Percentiles rank a stretch among this genome's conserved stretches.
These are phyloP conservation scores for Abelmoschus esculentus DNA, from an alignment of 345 rosid genomes.

Conservation along the genomic window DNA sequence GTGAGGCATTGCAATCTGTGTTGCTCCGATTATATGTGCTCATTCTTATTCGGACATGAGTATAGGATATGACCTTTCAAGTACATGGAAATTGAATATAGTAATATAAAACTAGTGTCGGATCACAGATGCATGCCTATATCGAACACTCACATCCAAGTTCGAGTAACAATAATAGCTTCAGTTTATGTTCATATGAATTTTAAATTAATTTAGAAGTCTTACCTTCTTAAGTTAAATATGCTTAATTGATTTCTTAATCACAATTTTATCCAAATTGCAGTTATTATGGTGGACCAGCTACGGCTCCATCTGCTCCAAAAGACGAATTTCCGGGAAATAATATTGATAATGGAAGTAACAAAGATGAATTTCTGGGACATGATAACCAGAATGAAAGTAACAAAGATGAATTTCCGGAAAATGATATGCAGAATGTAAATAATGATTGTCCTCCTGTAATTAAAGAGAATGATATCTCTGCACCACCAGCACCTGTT, in stretches of 20 bases:
- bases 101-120: too few species aligned
- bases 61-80: background rate
- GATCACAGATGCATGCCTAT: background rate
- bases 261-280: background rate
- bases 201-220: background rate
- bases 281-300: background rate
- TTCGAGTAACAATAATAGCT: background rate
- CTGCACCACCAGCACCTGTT: background rate
- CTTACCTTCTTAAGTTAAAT: background rate
- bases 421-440: too few species aligned
- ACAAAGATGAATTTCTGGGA: background rate
- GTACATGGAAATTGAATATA: too few species aligned
- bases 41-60: background rate
- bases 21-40: background rate
- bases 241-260: background rate
- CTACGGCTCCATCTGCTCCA: background rate
- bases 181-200: background rate
- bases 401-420: too few species aligned
- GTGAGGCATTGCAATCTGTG: background rate
- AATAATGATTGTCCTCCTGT: background rate
- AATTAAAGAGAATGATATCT: background rate
- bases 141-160: background rate
- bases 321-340: background rate
- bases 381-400: too few species aligned
- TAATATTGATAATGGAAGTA: background rate